phyloP scores from a whole-genome alignment of 2,329 filamentous ascomycete genomes.

The Tolypocladium tundrense region DNA sequence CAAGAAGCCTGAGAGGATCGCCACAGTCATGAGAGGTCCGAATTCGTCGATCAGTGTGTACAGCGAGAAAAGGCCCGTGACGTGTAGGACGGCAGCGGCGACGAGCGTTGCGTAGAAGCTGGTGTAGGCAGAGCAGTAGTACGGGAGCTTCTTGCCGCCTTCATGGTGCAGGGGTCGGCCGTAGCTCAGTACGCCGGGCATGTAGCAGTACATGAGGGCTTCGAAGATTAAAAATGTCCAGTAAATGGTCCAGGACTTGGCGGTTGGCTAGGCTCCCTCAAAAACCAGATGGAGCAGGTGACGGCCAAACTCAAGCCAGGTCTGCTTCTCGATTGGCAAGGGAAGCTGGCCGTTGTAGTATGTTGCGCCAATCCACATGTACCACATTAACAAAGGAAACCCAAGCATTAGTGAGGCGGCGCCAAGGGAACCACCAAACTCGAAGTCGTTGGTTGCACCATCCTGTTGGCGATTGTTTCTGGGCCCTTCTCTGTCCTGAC shows the following conservation, averaged over 20 bases:
- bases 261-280: constrained; percentile 70
- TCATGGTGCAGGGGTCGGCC: constrained; percentile 78
- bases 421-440: constrained; percentile 78
- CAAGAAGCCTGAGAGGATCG: constrained; percentile 78
- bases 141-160: constrained; percentile 73
- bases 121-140: constrained; percentile 83
- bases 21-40: constrained; percentile 80
- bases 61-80: constrained; percentile 72
- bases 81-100: constrained; percentile 59
- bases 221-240: constrained; percentile 86
- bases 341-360: constrained; percentile 84
- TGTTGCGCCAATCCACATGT: constrained; percentile 93
- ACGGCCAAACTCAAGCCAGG: constrained; percentile 55
- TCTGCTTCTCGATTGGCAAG: constrained; percentile 52
- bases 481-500: too few species aligned
- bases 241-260: constrained; percentile 82
- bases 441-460: constrained; percentile 43
- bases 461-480: neutral
- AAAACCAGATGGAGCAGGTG: constrained; percentile 65
- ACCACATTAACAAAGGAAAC: constrained; percentile 90
- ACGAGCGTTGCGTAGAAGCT: constrained; percentile 80
- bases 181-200: constrained; percentile 77
- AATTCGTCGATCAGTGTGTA: constrained; percentile 93
- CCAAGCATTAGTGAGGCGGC: constrained; percentile 78
- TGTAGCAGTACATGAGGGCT: constrained; percentile 65